These are phyloP conservation scores for Flueggea neowawraea DNA, from an alignment of 441 rosid genomes.

Conservation along the genomic window DNA sequence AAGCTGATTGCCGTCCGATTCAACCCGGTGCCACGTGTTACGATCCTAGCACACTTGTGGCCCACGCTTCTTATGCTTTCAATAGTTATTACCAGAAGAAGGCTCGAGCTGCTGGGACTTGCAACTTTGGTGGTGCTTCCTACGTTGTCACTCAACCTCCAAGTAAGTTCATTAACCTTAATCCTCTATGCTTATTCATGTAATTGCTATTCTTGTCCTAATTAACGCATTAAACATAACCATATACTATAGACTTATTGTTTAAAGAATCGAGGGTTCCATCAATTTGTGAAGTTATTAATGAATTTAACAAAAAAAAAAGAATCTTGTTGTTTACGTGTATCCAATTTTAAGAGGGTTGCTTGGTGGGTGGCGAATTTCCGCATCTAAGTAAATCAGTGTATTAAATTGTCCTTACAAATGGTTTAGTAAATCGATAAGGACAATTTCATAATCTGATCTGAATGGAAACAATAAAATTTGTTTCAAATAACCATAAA, in stretches of 20 bases:
- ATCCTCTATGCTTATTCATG: not conserved
- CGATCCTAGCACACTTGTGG: conserved; percentile 60
- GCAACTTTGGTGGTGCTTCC: conserved; percentile 85
- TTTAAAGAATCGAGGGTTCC: no score
- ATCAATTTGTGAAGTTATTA: no score
- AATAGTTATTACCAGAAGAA: conserved; percentile 88
- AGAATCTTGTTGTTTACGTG: no score
- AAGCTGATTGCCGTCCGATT: conserved; percentile 77
- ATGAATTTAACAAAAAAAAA: no score
- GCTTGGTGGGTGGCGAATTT: no score
- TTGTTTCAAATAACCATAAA: no score
- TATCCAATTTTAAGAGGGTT: no score
- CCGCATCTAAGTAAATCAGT: no score
- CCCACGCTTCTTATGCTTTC: conserved; percentile 93
- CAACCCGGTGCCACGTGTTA: conserved; percentile 67
- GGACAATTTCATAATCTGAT: no score
- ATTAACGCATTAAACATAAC: not conserved
- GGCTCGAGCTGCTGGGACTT: conserved; percentile 59
- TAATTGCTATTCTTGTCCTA: not conserved
- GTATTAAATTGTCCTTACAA: no score
- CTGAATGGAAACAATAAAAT: no score
- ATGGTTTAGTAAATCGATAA: no score
- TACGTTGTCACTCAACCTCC: conserved; percentile 72
- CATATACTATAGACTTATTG: not conserved
- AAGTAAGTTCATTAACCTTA: conserved; percentile 37